These are phyloP conservation scores for Debaryomyces tyrocola DNA, from an alignment of 805 yeast genomes.

Conservation along the genomic window DNA sequence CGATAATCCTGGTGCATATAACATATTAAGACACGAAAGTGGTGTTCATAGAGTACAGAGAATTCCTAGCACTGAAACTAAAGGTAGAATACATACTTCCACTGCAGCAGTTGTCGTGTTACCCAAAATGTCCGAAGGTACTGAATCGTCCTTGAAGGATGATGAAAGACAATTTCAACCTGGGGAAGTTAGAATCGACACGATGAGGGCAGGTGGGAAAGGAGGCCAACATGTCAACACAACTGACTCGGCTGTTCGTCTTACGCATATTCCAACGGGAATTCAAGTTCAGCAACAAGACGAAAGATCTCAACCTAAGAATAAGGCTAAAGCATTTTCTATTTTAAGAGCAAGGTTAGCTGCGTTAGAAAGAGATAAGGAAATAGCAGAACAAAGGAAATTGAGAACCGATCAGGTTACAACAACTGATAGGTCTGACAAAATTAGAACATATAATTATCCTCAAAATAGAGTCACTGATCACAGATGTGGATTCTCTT, in stretches of 20 bases:
- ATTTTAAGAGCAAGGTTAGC: constrained; percentile 83
- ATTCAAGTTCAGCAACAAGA: constrained; percentile 89
- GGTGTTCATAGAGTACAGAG: constrained; percentile 97
- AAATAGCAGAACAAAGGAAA: constrained; percentile 61
- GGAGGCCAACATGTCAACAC: constrained; percentile 99
- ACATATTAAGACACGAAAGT: constrained; percentile 74
- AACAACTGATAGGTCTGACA: constrained; percentile 87
- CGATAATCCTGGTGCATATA: constrained; percentile 76
- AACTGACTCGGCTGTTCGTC: constrained; percentile 93
- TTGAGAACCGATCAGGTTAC: constrained; percentile 81
- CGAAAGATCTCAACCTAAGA: constrained; percentile 90
- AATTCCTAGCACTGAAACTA: constrained; percentile 88
- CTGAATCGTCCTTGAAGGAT: constrained; percentile 42
- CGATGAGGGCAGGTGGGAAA: constrained; percentile 96
- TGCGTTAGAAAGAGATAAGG: constrained; percentile 68
- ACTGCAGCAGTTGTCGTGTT: constrained; percentile 94
- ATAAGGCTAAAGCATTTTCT: constrained; percentile 88
- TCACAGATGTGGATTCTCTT: constrained; percentile 79
- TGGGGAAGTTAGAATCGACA: constrained; percentile 88
- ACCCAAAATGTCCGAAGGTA: constrained; percentile 71
- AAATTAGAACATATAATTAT: constrained; percentile 88
- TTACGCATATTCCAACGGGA: constrained; percentile 91
- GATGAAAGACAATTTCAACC: constrained; percentile 75
- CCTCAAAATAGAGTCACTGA: constrained; percentile 94
- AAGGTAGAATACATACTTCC: constrained; percentile 93